These are phyloP conservation scores for Fusarium sp. DNA, from an alignment of 2,329 filamentous ascomycete genomes.

Conservation along the genomic window DNA sequence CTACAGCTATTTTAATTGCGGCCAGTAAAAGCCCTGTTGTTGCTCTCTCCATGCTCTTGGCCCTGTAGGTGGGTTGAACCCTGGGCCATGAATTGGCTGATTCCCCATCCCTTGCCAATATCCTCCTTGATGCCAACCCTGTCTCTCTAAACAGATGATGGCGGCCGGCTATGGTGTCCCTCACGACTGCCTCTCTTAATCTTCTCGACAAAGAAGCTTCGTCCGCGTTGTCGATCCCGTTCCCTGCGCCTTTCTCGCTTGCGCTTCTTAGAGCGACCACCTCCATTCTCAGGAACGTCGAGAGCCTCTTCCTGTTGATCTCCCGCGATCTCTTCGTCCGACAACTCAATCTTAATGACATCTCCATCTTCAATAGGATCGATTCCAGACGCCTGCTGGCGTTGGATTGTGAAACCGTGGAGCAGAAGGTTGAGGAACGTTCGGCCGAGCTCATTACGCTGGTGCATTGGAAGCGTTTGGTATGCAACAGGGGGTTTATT, in stretches of 20 bases:
- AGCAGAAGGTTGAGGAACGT: accelerated
- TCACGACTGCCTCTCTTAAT: not conserved
- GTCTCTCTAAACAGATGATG: not conserved
- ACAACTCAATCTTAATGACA: accelerated
- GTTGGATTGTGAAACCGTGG: no score
- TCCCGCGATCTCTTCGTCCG: not conserved
- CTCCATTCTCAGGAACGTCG: accelerated
- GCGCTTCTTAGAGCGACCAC: no score
- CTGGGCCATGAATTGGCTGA: not conserved
- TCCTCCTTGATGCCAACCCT: no score
- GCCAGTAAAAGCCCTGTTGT: not conserved
- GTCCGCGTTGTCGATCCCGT: no score
- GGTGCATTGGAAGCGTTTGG: not conserved
- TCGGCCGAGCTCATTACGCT: not conserved
- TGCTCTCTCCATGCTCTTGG: not conserved
- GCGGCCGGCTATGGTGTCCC: no score
- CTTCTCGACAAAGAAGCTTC: not conserved
- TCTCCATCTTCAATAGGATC: not conserved
- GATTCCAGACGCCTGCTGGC: not conserved
- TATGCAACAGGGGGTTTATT: accelerated
- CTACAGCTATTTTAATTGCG: not conserved
- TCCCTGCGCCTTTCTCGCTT: not conserved
- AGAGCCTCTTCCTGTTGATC: accelerated
- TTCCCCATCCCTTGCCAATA: not conserved
- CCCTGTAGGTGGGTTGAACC: not conserved